Base-by-base conservation (phyloP, 352 stramenopile species). In the Phytophthora pluvialis region DNA sequence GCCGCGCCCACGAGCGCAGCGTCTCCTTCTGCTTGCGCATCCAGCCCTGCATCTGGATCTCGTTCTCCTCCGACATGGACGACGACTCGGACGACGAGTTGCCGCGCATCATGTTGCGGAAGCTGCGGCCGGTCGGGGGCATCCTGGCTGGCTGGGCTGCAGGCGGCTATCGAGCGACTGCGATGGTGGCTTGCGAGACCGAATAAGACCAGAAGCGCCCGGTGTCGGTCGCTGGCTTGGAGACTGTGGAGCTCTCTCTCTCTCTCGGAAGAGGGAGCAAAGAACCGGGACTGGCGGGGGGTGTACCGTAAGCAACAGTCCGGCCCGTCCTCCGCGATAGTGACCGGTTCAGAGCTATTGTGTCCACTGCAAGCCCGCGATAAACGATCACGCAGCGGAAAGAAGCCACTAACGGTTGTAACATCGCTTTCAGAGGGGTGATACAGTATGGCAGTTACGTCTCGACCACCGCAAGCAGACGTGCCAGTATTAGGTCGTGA, bases 11-110 rank as follows among this genome's bases (percentile, higher is more conserved):
- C 12, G 77, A 89, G 29, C 80, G 80, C 62, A 89, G 70, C 59
- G 84, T 89, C 55, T 90, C 80, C 63, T 93, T 93, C 70, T 93
- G 84, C 63, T 93, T 93, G 31, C 80, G 77, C 84, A 93, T 93
- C 84, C 84, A 93, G 29, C 84, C 84, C 57, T 90, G 81, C 81
- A 93, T 91, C 53, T 90, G 78, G 58, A 91, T 78, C 46, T 90
- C 83, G 53, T 70, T 87, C 53, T 91, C 82, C 51, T 91, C 79
- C 49, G 78, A 89, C 36, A 77, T 64, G 15, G 48, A 56, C 26
- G 80, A 89, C 57, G 78, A 78, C 47, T 81, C 72, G 49, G 64
- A 77, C 38, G 73, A 73, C 48, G 81, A 90, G 70, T 83, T 86
- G 28, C 79, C 81, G 52, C 81, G 79, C 77, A 85, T 89, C 35